phyloP scores from a whole-genome alignment of 495 filamentous ascomycete species.

The Lasiosphaeria ovina region DNA sequence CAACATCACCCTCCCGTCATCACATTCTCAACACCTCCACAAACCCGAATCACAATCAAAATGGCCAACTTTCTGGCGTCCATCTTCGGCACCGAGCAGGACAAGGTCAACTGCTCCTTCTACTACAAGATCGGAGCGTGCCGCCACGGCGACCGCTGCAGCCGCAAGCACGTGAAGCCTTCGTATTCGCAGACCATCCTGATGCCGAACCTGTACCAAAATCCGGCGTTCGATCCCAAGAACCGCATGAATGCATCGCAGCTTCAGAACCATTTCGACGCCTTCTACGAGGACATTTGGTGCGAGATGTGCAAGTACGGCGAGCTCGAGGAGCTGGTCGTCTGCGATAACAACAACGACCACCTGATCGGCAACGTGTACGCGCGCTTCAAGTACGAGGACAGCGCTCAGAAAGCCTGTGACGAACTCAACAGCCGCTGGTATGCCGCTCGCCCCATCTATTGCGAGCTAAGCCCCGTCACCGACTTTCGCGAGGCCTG shows the following conservation, averaged over 20 bases:
- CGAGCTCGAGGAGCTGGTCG: slow-evolving; percentile 84
- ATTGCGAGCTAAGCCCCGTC: slow-evolving; percentile 94
- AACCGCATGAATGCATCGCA: slow-evolving; percentile 93
- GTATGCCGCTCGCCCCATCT: slow-evolving; percentile 97
- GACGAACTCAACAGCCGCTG: slow-evolving; percentile 91
- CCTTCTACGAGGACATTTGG: slow-evolving; percentile 99
- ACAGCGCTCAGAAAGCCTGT: slow-evolving; percentile 88
- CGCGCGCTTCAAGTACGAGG: slow-evolving; percentile 99
- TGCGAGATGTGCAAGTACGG: slow-evolving; percentile 98
- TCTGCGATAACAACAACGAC: slow-evolving; percentile 96
- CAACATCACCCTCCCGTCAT: neutral
- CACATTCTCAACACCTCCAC: neutral
- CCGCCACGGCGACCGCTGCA: slow-evolving; percentile 96
- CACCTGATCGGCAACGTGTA: slow-evolving; percentile 99
- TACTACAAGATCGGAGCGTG: slow-evolving; percentile 81
- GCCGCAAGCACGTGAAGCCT: slow-evolving; percentile 97
- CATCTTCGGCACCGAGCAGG: slow-evolving; percentile 99
- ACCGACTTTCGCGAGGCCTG: slow-evolving; percentile 99
- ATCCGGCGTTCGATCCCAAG: slow-evolving; percentile 95
- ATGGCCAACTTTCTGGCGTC: slow-evolving; percentile 97
- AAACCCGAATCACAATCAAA: slow-evolving; percentile 17
- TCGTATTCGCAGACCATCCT: slow-evolving; percentile 97
- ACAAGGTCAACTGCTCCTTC: slow-evolving; percentile 67
- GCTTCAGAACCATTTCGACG: slow-evolving; percentile 98
- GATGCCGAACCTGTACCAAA: slow-evolving; percentile 98